Evolutionary conservation across 805 yeast species (phyloP), one percentile per base, ranked within the genome.

Genomic region (Brettanomyces bruxellensis): DNA sequence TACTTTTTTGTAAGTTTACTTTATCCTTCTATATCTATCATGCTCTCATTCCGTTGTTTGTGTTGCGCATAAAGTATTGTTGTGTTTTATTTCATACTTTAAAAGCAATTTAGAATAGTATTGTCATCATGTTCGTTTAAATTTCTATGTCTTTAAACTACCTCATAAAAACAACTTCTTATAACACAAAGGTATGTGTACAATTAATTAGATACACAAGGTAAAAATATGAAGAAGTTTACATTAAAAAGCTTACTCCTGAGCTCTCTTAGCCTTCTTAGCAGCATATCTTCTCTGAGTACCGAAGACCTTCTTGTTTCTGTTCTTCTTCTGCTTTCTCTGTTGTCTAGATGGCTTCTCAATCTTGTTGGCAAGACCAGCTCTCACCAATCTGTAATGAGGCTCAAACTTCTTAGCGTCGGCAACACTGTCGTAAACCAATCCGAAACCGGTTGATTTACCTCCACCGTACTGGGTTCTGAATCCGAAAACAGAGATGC

Each of bases 381-480:
- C 86, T 86, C 99, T 90, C 65, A 93, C 95, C 70, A 88, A 87
- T 79, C 99, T 90, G 95, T 93, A 93, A 62, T 88, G 70, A 78
- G 99, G 99, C 81, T 93, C 99, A 74, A 93, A 91, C 76, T 83
- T 90, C 85, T 90, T 87, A 70, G 96, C 91, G 71, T 90, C 96
- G 65, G 95, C 96, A 67, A 80, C 87, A 64, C 95, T 86, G 85
- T 88, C 91, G 91, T 93, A 93, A 68, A 93, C 86, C 71, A 93
- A 81, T 76, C 98, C 99, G 78, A 93, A 93, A 72, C 99, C 99
- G 59, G 96, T 84, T 59, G 99, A 87, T 78, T 87, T 91, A 70
- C 97, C 96, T 76, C 99, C 99, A 87, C 99, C 99, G 75, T 79
- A 93, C 76, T 88, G 95, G 67, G 98, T 93, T 83, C 95, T 86